Percentiles rank a stretch among this genome's conserved stretches.
Conservation (phyloP, 73 alveolate species). For the Halteria grandinella region DNA sequence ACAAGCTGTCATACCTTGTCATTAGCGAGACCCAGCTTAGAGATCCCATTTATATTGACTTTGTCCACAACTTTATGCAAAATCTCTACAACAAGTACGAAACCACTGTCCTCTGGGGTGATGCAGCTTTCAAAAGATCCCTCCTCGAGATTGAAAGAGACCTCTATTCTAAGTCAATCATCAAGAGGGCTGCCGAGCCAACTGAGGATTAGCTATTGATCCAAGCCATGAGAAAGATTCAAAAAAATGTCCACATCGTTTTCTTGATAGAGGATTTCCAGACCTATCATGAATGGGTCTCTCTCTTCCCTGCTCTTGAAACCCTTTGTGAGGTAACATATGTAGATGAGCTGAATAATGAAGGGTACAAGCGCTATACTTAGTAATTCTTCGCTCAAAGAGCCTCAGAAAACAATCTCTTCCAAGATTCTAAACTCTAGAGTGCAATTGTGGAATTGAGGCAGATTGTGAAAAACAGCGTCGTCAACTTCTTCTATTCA, state of each 20-base stretch:
- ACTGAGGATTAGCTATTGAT: not conserved
- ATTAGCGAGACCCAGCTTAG: constrained; percentile 42
- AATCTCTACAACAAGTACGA: not conserved
- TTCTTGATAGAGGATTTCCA: constrained; percentile 34
- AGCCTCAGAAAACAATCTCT: constrained; percentile 8
- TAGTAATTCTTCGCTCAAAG: constrained; percentile 25
- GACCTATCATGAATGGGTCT: constrained; percentile 66
- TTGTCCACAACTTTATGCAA: constrained; percentile 20
- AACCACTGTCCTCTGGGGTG: not conserved
- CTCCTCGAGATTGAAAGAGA: constrained; percentile 22
- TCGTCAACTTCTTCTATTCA: constrained; percentile 27
- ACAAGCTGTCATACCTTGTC: constrained; percentile 2
- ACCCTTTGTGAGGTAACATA: constrained; percentile 50
- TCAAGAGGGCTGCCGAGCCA: not conserved
- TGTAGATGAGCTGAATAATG: constrained; percentile 48
- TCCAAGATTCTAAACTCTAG: not conserved
- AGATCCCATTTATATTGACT: constrained; percentile 59
- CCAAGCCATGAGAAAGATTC: constrained; percentile 15
- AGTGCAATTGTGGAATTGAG: constrained; percentile 23
- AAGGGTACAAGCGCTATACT: constrained; percentile 32
- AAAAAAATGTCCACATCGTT: constrained; percentile 37
- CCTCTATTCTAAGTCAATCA: no score
- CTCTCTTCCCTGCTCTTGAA: constrained; percentile 60
- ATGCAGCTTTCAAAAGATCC: constrained; percentile 3
- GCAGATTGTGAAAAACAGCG: constrained; percentile 1